Percentiles rank a stretch among this genome's conserved stretches.
phyloP scores from a whole-genome alignment of 2,329 filamentous ascomycete species.

The Diplocarpon mali region DNA sequence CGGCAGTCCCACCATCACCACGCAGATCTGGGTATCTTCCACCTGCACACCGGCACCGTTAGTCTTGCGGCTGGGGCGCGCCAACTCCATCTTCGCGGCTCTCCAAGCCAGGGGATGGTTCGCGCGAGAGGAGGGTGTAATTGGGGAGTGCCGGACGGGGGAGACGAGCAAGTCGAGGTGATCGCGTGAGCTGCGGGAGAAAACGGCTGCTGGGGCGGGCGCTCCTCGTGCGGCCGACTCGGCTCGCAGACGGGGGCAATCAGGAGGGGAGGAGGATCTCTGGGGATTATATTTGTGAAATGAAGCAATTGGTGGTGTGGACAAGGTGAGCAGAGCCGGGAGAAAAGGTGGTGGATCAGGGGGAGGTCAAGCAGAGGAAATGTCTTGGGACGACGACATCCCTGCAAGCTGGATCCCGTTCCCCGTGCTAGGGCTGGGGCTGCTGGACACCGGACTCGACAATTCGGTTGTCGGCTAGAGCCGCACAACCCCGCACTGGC shows the following conservation, averaged over 20 bases:
- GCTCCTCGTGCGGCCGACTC: too few species aligned
- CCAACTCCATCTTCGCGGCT: constrained; percentile 14
- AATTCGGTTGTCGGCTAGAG: too few species aligned
- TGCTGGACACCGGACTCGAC: too few species aligned
- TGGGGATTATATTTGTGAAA: too few species aligned
- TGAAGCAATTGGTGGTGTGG: too few species aligned
- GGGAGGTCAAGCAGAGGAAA: too few species aligned
- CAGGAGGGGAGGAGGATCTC: background rate
- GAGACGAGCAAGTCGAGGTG: background rate
- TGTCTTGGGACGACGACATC: too few species aligned
- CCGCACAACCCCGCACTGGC: too few species aligned
- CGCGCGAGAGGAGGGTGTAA: background rate
- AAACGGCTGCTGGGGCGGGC: background rate
- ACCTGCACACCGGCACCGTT: constrained; percentile 71
- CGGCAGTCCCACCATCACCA: constrained; percentile 96
- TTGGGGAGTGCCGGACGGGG: background rate
- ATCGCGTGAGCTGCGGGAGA: background rate
- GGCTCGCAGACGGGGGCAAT: background rate
- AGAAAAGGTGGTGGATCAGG: too few species aligned
- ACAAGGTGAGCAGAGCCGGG: too few species aligned
- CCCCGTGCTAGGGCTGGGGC: too few species aligned
- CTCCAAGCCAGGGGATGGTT: background rate
- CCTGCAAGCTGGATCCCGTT: too few species aligned
- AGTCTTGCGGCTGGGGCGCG: constrained; percentile 27
- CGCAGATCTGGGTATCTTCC: constrained; percentile 92